Percentiles rank a stretch among this genome's conserved stretches.
Evolutionary conservation across 2,329 filamentous ascomycete genomes (phyloP).

Genomic region (Mycogone perniciosa): DNA sequence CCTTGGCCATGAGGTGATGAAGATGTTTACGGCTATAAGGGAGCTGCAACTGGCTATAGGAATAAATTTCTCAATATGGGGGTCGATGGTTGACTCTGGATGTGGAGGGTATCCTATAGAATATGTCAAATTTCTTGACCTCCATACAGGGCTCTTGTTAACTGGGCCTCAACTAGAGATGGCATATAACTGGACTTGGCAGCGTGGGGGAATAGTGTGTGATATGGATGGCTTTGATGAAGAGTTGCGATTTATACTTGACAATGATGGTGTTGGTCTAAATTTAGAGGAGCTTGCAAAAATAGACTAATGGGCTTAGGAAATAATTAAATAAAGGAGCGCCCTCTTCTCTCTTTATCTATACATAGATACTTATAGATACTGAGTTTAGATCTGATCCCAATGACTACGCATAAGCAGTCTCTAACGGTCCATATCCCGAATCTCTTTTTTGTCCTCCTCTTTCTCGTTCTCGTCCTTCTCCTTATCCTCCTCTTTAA

Average conservation of each 20-base stretch:
- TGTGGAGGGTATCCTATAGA: slow-evolving; percentile 10
- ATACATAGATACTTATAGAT: not conserved
- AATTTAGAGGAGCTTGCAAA: not conserved
- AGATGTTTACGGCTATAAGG: slow-evolving; percentile 9
- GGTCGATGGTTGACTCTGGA: not conserved
- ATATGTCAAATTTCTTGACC: slow-evolving; percentile 14
- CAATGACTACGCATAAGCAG: not conserved
- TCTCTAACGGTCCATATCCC: not conserved
- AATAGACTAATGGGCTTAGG: not conserved
- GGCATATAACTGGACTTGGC: not conserved
- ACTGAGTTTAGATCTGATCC: not conserved
- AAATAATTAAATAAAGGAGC: not conserved
- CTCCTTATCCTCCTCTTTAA: not conserved
- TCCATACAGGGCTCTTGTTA: slow-evolving; percentile 11
- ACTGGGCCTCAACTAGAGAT: slow-evolving; percentile 8
- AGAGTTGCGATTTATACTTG: slow-evolving; percentile 3
- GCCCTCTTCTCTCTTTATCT: not conserved
- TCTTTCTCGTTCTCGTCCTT: not conserved
- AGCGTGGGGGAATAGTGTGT: slow-evolving; percentile 5
- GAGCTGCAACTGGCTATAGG: slow-evolving; percentile 13
- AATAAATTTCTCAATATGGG: slow-evolving; percentile 1
- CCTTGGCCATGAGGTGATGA: not conserved
- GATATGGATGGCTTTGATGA: slow-evolving; percentile 11
- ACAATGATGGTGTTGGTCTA: not conserved
- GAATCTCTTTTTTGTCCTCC: not conserved